phyloP scores from a whole-genome alignment of 768 basidiomycete species.

The Auriculariales sp. region DNA sequence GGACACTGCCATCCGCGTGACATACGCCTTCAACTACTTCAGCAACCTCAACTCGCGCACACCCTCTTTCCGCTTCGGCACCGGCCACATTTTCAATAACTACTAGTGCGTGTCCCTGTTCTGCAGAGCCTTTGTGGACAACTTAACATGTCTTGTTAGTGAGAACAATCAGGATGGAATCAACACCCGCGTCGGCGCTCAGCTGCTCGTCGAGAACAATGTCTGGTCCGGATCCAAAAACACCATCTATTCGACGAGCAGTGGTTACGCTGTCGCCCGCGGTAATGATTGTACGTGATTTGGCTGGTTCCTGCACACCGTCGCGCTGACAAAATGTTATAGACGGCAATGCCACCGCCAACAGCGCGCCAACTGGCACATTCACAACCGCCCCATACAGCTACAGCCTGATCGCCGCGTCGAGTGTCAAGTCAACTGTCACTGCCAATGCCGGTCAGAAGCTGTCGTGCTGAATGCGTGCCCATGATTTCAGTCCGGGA shows the following conservation, averaged over 20 bases:
- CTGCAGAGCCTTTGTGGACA: no score
- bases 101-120: neutral
- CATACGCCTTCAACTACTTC: constrained; percentile 26
- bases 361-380: constrained; percentile 19
- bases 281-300: constrained; percentile 6
- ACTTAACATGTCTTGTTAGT: neutral
- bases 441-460: constrained; percentile 12
- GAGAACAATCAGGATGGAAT: constrained; percentile 6
- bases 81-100: constrained; percentile 7
- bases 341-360: constrained; percentile 8
- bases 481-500: no score
- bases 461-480: constrained; percentile 2
- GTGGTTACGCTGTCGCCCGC: constrained; percentile 5
- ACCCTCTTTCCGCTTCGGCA: constrained; percentile 8
- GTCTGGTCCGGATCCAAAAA: constrained; percentile 5
- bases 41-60: constrained; percentile 9
- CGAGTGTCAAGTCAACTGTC: constrained; percentile 16
- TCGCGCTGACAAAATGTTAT: neutral
- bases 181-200: constrained; percentile 14
- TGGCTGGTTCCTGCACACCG: neutral
- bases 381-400: constrained; percentile 23
- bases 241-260: constrained; percentile 6
- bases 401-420: constrained; percentile 17
- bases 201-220: constrained; percentile 10
- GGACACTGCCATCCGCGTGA: constrained; percentile 27